Evolutionary conservation across 2,329 filamentous ascomycete genomes (phyloP).

Genomic region (Trichoderma atrobrunneum): DNA sequence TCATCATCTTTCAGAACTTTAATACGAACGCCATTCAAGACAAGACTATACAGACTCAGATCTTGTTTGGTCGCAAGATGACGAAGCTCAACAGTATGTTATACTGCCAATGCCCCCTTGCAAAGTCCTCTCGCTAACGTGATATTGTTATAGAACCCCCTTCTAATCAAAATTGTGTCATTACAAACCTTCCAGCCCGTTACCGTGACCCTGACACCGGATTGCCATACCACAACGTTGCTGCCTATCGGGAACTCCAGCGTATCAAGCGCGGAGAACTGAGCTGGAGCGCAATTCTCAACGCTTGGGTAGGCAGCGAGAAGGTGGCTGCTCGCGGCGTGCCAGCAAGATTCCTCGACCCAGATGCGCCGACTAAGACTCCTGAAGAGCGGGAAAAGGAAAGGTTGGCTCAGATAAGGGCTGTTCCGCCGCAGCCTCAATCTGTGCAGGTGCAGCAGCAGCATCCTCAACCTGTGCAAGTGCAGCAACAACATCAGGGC

Average conservation of each 20-base stretch:
- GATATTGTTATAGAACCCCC: slow-evolving; percentile 43
- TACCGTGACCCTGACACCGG: slow-evolving; percentile 85
- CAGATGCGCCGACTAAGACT: slow-evolving; percentile 24
- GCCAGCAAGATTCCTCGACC: slow-evolving; percentile 67
- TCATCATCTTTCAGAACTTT: slow-evolving; percentile 60
- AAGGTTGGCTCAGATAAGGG: not conserved
- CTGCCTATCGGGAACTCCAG: slow-evolving; percentile 80
- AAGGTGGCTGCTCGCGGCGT: slow-evolving; percentile 69
- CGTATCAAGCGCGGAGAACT: slow-evolving; percentile 70
- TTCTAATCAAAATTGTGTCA: slow-evolving; percentile 64
- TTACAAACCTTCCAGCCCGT: slow-evolving; percentile 76
- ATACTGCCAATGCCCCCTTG: too few relatives aligned
- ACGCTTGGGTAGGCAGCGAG: slow-evolving; percentile 75
- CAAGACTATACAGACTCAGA: slow-evolving; percentile 55
- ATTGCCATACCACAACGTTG: slow-evolving; percentile 73
- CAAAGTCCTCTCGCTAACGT: slow-evolving; percentile 11
- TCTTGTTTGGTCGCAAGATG: slow-evolving; percentile 60
- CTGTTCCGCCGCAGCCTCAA: slow-evolving; percentile 1
- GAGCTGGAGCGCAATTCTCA: slow-evolving; percentile 76
- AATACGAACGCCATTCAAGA: slow-evolving; percentile 55
- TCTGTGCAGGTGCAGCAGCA: not conserved
- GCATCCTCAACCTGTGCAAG: not conserved
- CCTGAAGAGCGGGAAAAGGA: slow-evolving; percentile 22
- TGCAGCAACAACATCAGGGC: slow-evolving; percentile 3
- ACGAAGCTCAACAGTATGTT: slow-evolving; percentile 50